Evolutionary conservation across 129 eudicot genomes (phyloP).

Genomic region (Centella asiatica): DNA sequence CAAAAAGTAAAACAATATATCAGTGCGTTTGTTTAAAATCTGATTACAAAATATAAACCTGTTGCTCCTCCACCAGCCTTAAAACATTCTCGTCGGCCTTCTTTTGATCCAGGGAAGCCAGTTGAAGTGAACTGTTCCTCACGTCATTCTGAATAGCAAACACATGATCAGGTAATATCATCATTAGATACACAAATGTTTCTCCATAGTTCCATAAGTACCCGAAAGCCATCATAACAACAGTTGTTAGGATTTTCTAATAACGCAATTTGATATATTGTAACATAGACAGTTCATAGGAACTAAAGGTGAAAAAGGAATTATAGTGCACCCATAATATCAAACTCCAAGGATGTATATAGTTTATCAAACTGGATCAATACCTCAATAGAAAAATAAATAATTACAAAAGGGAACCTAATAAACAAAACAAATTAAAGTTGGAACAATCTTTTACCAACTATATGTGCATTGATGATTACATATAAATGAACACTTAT

Average conservation of each 20-base stretch:
- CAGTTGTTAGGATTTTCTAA: too few relatives aligned
- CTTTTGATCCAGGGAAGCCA: constrained; percentile 16
- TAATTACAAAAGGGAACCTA: too few relatives aligned
- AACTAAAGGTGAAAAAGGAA: too few relatives aligned
- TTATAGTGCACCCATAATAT: too few relatives aligned
- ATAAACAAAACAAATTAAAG: neutral
- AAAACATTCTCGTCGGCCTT: constrained; percentile 29
- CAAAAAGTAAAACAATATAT: neutral
- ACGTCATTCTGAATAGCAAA: constrained; percentile 19
- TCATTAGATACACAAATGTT: neutral
- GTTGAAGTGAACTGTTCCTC: constrained; percentile 15
- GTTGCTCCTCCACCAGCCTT: constrained; percentile 26
- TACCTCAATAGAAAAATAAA: neutral
- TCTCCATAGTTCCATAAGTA: too few relatives aligned
- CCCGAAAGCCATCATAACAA: too few relatives aligned
- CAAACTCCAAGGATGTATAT: neutral
- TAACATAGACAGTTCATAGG: too few relatives aligned
- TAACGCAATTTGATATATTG: too few relatives aligned
- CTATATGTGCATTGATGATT: neutral
- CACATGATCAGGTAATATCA: neutral
- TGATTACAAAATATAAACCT: constrained; percentile 5
- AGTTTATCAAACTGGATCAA: neutral
- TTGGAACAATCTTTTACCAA: neutral
- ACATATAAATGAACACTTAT: neutral
- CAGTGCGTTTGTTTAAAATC: neutral